phyloP scores from a whole-genome alignment of 805 yeast species.

The Debaryomyces maramus region DNA sequence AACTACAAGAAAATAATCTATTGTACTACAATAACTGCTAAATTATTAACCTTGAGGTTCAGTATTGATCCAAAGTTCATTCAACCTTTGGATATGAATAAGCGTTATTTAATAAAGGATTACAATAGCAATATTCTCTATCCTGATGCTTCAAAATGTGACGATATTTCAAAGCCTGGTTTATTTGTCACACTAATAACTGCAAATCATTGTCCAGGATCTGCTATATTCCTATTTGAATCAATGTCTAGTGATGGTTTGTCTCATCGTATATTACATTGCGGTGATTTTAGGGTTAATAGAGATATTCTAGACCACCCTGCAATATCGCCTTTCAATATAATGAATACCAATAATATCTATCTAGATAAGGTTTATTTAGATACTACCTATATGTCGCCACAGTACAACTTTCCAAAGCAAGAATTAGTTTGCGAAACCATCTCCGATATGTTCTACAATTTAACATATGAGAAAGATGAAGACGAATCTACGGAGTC shows the following conservation, averaged over 20 bases:
- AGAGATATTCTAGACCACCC: slow-evolving; percentile 47
- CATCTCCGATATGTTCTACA: slow-evolving; percentile 53
- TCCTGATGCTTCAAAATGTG: slow-evolving; percentile 13
- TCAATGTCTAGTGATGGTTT: slow-evolving; percentile 26
- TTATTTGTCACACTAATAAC: slow-evolving; percentile 61
- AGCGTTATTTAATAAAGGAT: slow-evolving; percentile 32
- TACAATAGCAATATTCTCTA: slow-evolving; percentile 9
- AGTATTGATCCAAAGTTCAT: slow-evolving; percentile 53
- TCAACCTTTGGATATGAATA: slow-evolving; percentile 38
- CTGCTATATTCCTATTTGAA: slow-evolving; percentile 75
- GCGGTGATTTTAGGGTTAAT: slow-evolving; percentile 90
- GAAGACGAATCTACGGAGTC: slow-evolving; percentile 10
- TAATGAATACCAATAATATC: slow-evolving; percentile 3
- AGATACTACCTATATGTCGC: slow-evolving; percentile 88
- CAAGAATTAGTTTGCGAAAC: slow-evolving; percentile 67
- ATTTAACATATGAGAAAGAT: slow-evolving; percentile 33
- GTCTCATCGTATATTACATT: slow-evolving; percentile 57
- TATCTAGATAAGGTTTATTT: slow-evolving; percentile 64
- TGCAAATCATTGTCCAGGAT: slow-evolving; percentile 98
- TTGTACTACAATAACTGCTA: slow-evolving; percentile 69
- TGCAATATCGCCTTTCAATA: slow-evolving; percentile 20
- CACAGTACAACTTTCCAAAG: slow-evolving; percentile 71
- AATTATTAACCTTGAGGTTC: slow-evolving; percentile 53
- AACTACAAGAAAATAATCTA: slow-evolving; percentile 59
- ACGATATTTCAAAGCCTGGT: slow-evolving; percentile 23